Conservation (phyloP, 1,284 basidiomycete genomes). For the Coniferiporia weirii region DNA sequence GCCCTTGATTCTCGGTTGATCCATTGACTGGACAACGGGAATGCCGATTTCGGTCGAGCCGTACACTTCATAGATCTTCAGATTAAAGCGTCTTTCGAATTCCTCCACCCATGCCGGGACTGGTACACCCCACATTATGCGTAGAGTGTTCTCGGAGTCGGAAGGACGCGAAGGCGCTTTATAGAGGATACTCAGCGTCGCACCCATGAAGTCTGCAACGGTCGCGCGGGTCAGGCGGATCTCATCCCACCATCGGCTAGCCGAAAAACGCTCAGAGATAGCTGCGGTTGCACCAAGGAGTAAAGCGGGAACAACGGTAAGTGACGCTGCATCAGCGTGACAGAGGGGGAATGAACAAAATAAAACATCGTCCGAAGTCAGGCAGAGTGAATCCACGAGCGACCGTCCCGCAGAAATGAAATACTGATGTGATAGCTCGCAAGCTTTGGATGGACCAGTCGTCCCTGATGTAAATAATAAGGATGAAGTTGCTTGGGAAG, state of each 20-base stretch:
- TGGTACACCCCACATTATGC: conserved; percentile 15
- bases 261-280: conserved; percentile 7
- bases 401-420: not conserved
- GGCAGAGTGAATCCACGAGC: conserved; percentile 4
- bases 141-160: conserved; percentile 4
- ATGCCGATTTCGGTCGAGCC: conserved; percentile 10
- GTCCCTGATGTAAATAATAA: conserved; percentile 15
- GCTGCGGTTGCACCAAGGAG: conserved; percentile 11
- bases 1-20: conserved; percentile 5
- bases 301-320: conserved; percentile 11
- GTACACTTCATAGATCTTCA: conserved; percentile 10
- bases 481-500: not conserved
- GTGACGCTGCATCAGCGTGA: conserved; percentile 10
- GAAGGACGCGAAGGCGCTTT: not conserved
- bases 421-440: conserved; percentile 10
- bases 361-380: conserved; percentile 1
- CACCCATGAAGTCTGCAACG: conserved; percentile 14
- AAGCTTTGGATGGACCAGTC: conserved; percentile 13
- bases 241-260: conserved; percentile 14
- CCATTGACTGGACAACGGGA: conserved; percentile 9
- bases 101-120: conserved; percentile 13
- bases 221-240: conserved; percentile 6
- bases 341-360: conserved; percentile 13
- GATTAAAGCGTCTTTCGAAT: conserved; percentile 12
- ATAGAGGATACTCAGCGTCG: conserved; percentile 9